Conservation (phyloP, 1,284 basidiomycete species). For the Gymnopus androsaceus region DNA sequence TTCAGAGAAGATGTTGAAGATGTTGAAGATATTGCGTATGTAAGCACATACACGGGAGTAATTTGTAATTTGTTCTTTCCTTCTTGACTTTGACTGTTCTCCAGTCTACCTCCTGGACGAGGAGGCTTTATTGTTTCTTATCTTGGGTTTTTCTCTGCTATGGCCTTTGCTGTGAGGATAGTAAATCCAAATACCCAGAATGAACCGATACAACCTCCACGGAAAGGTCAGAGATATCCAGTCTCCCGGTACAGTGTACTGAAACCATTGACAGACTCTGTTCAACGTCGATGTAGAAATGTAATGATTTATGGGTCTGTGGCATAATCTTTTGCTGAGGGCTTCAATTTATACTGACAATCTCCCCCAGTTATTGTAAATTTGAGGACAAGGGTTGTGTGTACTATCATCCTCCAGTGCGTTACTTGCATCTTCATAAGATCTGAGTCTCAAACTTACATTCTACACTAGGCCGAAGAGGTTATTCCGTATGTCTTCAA, state of each 20-base stretch:
- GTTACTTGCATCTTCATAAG: constrained; percentile 27
- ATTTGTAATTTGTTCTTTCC: neutral
- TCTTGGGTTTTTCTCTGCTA: constrained; percentile 23
- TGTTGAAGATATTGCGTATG: constrained; percentile 1
- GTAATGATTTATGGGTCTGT: constrained; percentile 84
- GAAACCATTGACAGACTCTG: constrained; percentile 48
- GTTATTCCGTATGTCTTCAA: constrained; percentile 25
- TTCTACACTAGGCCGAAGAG: constrained; percentile 26
- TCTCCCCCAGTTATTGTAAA: constrained; percentile 67
- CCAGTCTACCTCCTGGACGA: constrained; percentile 23
- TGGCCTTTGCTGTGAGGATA: constrained; percentile 49
- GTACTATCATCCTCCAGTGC: constrained; percentile 78
- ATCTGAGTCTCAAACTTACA: constrained; percentile 17
- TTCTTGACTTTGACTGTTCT: constrained; percentile 10
- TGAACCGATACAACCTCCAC: constrained; percentile 30
- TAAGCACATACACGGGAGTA: neutral
- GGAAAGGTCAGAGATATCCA: constrained; percentile 38
- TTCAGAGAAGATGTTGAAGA: too few relatives aligned
- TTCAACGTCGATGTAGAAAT: constrained; percentile 83
- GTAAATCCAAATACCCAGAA: constrained; percentile 41
- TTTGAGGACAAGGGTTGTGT: constrained; percentile 84
- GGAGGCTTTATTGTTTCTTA: constrained; percentile 15
- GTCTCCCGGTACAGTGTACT: neutral
- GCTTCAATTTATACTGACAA: neutral
- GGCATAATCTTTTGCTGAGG: neutral